Evolutionary conservation across 192 early-diverging fungal species (phyloP).

Genomic region (Allomyces macrogynus): DNA sequence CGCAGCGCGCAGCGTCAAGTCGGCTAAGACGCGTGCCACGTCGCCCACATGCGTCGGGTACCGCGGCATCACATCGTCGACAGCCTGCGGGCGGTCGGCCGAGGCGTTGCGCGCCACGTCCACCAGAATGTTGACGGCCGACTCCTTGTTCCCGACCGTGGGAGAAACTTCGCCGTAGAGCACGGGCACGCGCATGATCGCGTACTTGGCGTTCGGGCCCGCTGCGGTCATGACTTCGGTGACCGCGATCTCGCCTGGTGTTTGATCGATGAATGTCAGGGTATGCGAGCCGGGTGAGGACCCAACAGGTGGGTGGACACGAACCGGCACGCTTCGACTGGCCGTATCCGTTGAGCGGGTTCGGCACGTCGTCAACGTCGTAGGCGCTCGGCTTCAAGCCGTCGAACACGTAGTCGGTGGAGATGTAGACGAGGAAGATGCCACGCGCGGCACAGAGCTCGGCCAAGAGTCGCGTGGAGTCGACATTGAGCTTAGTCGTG

Average conservation of each 20-base stretch:
- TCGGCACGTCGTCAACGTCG: slow-evolving; percentile 35
- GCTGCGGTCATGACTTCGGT: slow-evolving; percentile 46
- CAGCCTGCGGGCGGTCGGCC: slow-evolving; percentile 7
- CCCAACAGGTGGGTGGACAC: background rate
- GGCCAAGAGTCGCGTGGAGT: slow-evolving; percentile 34
- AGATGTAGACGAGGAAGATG: slow-evolving; percentile 57
- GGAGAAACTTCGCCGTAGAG: slow-evolving; percentile 33
- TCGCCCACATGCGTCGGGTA: slow-evolving; percentile 50
- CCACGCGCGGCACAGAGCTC: slow-evolving; percentile 18
- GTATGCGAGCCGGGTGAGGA: no score
- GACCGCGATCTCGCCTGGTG: slow-evolving; percentile 42
- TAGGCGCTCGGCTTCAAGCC: slow-evolving; percentile 58
- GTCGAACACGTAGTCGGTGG: slow-evolving; percentile 87
- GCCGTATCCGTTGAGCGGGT: slow-evolving; percentile 73
- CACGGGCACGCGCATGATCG: slow-evolving; percentile 60
- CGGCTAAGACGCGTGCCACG: background rate
- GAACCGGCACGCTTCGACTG: slow-evolving; percentile 1
- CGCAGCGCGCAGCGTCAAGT: slow-evolving; percentile 11
- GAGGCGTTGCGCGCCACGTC: slow-evolving; percentile 17
- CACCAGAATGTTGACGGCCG: slow-evolving; percentile 4
- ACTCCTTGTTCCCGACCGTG: background rate
- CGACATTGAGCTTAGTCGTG: slow-evolving; percentile 43
- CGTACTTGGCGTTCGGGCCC: slow-evolving; percentile 26
- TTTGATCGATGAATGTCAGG: background rate
- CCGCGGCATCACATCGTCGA: slow-evolving; percentile 48